These are phyloP conservation scores for Dothideomycetes sp. DNA, from an alignment of 2,329 filamentous ascomycete species.

Conservation along the genomic window DNA sequence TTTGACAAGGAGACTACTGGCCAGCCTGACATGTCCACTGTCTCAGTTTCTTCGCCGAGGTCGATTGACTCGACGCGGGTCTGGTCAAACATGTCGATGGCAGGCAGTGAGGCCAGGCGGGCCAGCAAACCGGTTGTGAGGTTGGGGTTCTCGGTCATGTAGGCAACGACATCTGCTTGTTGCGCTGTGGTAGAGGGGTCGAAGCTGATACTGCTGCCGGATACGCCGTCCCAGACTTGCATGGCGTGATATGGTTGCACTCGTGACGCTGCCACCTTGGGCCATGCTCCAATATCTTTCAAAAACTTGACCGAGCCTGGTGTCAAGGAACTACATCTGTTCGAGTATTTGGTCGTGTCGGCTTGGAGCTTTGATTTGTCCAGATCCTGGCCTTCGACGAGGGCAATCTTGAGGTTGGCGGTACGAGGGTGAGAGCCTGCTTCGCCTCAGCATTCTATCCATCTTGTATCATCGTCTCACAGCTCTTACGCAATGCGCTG, in stretches of 20 bases:
- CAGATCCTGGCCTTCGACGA: constrained; percentile 85
- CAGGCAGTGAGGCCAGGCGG: constrained; percentile 41
- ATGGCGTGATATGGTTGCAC: constrained; percentile 89
- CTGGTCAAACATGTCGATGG: constrained; percentile 62
- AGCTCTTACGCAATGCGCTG: constrained; percentile 30
- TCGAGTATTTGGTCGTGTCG: constrained; percentile 66
- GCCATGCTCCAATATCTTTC: constrained; percentile 72
- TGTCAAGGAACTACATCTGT: constrained; percentile 91
- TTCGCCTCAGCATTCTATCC: not conserved
- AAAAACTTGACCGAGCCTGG: constrained; percentile 79
- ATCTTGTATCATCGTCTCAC: not conserved
- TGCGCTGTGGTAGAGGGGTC: constrained; percentile 18
- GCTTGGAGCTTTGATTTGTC: constrained; percentile 57
- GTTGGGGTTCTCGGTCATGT: constrained; percentile 95
- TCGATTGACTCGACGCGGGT: constrained; percentile 72
- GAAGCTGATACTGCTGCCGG: constrained; percentile 80
- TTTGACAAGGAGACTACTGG: constrained; percentile 69
- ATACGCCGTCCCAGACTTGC: constrained; percentile 97
- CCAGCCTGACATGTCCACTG: constrained; percentile 72
- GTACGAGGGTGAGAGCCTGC: constrained; percentile 33
- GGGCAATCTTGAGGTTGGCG: constrained; percentile 68
- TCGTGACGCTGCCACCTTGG: constrained; percentile 60
- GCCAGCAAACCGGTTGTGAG: constrained; percentile 68
- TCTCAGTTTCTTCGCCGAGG: constrained; percentile 55
- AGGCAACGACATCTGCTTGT: constrained; percentile 56